Base-by-base conservation (phyloP, 164 flowering plant species). In the Annona cherimola region DNA sequence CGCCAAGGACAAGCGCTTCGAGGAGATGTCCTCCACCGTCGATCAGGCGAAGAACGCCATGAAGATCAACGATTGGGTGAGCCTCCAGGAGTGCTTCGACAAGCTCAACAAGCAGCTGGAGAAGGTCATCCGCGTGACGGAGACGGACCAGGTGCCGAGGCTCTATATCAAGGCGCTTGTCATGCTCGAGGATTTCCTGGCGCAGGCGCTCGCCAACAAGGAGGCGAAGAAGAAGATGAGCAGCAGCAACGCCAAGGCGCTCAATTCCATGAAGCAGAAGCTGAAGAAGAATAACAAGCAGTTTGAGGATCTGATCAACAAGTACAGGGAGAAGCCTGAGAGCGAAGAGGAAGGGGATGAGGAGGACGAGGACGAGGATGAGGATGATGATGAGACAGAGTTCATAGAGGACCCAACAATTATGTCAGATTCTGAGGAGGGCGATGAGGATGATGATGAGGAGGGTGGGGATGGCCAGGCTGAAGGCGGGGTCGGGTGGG, bases 51-150 rank as follows among this genome's bases (percentile, higher is more conserved):
- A 87, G 78, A 95, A 91, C 81, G 94, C 90, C 0, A 89, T 90
- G 87, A 95, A 93, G 77, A 93, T 95, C 61, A 93, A 93, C 79
- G 98, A 95, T 63, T 95, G 98, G 98, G 98, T 95, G 9, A 89
- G 88, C 78, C 73, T 93, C 41, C 96, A 86, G 59, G 99, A 95
- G 75, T 81, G 82, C 71, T 93, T 90, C 78, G 97, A 95, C 67
- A 90, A 91, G 84, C 76, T 95, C 0, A 93, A 93, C 69, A 95
- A 91, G 72, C 98, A 91, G 75, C 88, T 93, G 1, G 98, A 93
- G 82, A 95, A 95, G 75, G 96, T 95, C 3, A 88, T 92, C 78
- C 82, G 97, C 54, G 88, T 90, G 8, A 86, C 84, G 0, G 99
- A 92, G 70, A 79, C 94, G 11, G 91, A 78, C 42, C 86, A 73